Evolutionary conservation across 148 eudicot genomes (phyloP).

Genomic region (Diospyros kaki): DNA sequence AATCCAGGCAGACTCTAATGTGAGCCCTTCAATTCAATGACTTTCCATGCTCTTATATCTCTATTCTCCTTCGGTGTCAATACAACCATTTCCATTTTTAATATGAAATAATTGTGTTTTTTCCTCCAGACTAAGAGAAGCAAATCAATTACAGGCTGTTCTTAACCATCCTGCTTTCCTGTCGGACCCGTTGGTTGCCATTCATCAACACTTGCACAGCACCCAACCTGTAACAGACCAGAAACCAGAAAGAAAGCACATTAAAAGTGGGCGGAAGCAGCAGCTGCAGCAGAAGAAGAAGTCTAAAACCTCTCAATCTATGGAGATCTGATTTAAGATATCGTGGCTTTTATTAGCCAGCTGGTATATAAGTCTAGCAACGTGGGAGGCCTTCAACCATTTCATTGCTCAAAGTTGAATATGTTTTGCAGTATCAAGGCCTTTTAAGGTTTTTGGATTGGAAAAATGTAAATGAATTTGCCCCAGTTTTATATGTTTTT

Average conservation of each 20-base stretch:
- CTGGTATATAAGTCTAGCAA: no score
- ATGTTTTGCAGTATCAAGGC: neutral
- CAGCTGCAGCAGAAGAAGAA: constrained; percentile 50
- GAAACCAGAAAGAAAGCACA: constrained; percentile 42
- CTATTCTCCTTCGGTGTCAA: neutral
- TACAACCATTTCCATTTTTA: neutral
- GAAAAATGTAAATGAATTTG: neutral
- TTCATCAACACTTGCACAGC: constrained; percentile 69
- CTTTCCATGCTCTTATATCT: no score
- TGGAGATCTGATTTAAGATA: constrained; percentile 47
- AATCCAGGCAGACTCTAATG: no score
- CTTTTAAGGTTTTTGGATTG: neutral
- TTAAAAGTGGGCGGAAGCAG: constrained; percentile 38
- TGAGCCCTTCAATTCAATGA: neutral
- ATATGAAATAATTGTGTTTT: neutral
- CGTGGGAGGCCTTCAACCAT: neutral
- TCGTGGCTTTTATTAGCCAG: neutral
- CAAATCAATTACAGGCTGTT: constrained; percentile 51
- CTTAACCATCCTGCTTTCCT: constrained; percentile 56
- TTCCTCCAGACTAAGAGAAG: constrained; percentile 62
- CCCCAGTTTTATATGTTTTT: neutral
- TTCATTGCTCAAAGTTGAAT: neutral
- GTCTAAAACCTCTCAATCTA: constrained; percentile 48
- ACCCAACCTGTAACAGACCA: constrained; percentile 62
- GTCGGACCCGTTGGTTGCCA: constrained; percentile 74